Evolutionary conservation across 208 protist genomes (phyloP).

Genomic region (Tritrichomonas musculus): DNA sequence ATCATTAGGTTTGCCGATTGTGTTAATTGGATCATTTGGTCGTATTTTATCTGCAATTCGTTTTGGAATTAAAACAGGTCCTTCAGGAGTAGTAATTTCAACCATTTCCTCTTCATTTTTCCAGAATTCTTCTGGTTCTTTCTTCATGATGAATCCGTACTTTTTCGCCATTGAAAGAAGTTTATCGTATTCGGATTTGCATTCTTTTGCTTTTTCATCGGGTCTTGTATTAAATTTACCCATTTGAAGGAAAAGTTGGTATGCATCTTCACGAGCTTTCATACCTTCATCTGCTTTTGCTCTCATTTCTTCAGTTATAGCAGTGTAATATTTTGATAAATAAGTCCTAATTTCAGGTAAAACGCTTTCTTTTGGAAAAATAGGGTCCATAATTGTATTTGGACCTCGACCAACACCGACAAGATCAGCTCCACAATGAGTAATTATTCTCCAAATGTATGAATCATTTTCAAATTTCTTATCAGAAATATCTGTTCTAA

Average conservation of each 20-base stretch:
- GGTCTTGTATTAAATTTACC: not conserved
- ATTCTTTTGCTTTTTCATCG: not conserved
- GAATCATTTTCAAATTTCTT: not conserved
- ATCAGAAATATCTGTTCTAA: not conserved
- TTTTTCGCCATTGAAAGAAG: not conserved
- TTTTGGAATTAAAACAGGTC: not conserved
- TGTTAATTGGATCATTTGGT: too few species aligned
- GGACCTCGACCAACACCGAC: not conserved
- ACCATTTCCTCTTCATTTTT: not conserved
- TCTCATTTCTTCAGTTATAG: not conserved
- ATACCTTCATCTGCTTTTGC: not conserved
- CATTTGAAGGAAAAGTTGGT: not conserved
- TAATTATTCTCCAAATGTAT: not conserved
- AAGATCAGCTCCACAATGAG: slow-evolving; percentile 5
- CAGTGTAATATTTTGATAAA: not conserved
- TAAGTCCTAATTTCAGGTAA: not conserved
- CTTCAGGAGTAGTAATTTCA: not conserved
- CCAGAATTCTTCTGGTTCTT: not conserved
- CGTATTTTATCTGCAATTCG: not conserved
- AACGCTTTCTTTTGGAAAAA: not conserved
- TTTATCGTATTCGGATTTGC: not conserved
- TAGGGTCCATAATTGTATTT: not conserved
- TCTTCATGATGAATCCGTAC: not conserved
- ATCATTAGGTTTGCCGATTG: not conserved
- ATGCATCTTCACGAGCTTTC: not conserved